Base-by-base conservation (phyloP, 768 basidiomycete genomes). In the Termitomyces sp. region DNA sequence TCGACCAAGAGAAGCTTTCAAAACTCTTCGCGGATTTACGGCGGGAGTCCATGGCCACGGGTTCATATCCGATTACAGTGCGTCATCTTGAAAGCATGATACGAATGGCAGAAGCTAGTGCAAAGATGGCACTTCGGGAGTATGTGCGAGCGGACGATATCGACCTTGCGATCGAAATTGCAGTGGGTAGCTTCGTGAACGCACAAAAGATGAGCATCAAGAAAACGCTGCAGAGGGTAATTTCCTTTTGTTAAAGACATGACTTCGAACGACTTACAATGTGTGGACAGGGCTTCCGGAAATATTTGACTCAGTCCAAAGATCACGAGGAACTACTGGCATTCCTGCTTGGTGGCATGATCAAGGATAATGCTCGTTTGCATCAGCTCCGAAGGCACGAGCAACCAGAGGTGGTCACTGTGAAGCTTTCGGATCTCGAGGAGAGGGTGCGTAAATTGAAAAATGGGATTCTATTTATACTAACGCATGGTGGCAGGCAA, bases 11-110 rank as follows among this genome's bases (percentile, higher is more conserved):
- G 70, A 98, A 98, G 76, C 84, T 98, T 24, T 81, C 95, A 7
- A 83, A 88, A n/a, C 84, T 99, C 46, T 99, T 97, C 73, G 89
- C 93, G 22, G 97, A 99, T 73, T 82, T 99, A 35, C 89, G 97
- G 39, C 90, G 95, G 64, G 97, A 99, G 72, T 98, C 96, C 5
- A 80, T 94, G 67, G 94, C 94, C 20, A 99, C 97, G 2, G 96
- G 96, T n/a, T 98, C 96, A 22, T 97, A 93, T 76, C 97, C 97
- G 2, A 97, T 99, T 72, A 99, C 97, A 9, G 91, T 98, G 53
- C 92, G 97, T 59, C 97, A 98, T 70, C 76, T 99, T 61, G 97
- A 99, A 77, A 96, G 94, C 72, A 97, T 97, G 92, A 98, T 99
- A 75, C 90, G 97, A 44, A 98, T 98, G 96, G 85, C 94, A 3